Conservation (phyloP, 495 filamentous ascomycete species). For the Xylaria venustula region DNA sequence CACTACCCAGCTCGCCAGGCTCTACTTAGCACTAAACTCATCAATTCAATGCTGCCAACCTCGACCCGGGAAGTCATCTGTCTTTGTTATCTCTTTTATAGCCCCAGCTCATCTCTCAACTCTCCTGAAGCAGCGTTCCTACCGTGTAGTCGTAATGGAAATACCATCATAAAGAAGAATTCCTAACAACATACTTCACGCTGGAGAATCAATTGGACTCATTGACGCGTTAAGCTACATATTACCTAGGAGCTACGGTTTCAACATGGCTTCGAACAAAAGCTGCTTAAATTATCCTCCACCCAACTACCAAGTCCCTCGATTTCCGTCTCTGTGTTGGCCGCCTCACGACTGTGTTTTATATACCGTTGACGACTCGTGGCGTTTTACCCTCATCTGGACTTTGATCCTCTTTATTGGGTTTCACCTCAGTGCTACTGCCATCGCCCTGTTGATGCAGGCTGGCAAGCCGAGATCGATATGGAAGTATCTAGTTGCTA, state of each 20-base stretch:
- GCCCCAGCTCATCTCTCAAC: background rate
- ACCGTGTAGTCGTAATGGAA: background rate
- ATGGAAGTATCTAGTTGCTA: constrained; percentile 74
- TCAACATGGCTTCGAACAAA: constrained; percentile 29
- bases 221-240: background rate
- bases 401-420: constrained; percentile 69
- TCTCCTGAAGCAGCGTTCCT: background rate
- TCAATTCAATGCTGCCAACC: background rate
- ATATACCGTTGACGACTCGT: constrained; percentile 77
- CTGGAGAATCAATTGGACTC: constrained; percentile 6
- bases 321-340: constrained; percentile 74
- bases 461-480: constrained; percentile 51
- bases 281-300: constrained; percentile 51
- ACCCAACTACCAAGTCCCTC: constrained; percentile 65
- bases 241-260: background rate
- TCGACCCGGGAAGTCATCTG: background rate
- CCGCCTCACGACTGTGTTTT: constrained; percentile 51
- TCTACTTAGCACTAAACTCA: background rate
- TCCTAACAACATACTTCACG: background rate
- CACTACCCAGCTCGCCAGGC: background rate
- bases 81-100: too few species aligned
- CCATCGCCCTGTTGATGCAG: constrained; percentile 73
- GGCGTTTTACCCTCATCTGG: constrained; percentile 91
- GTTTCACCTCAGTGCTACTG: constrained; percentile 67
- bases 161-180: background rate